These are phyloP conservation scores for carrot (Daucus carota) DNA, from an alignment of 129 eudicot genomes.

Conservation along the genomic window DH1_v3.0 NC_030383.2:8023001-8023500, in stretches of 20 bases:
- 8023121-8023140: slow-evolving; percentile 65
- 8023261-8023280: slow-evolving; percentile 34
- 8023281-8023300: slow-evolving; percentile 63
- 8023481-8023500: too few species aligned
- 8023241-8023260: slow-evolving; percentile 55
- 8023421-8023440: too few species aligned
- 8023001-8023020: neutral
- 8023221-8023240: slow-evolving; percentile 34
- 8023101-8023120: slow-evolving; percentile 71
- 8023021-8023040: slow-evolving; percentile 14
- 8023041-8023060: neutral
- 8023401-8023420: neutral
- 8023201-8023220: slow-evolving; percentile 49
- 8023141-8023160: slow-evolving; percentile 68
- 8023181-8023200: slow-evolving; percentile 49
- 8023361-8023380: slow-evolving; percentile 23
- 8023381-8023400: neutral
- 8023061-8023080: slow-evolving; percentile 13
- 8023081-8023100: slow-evolving; percentile 41
- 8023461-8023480: neutral
- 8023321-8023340: slow-evolving; percentile 67
- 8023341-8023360: slow-evolving; percentile 59
- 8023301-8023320: slow-evolving; percentile 64
- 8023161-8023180: slow-evolving; percentile 46
- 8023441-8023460: neutral